Evolutionary conservation across 306 rosid species (phyloP), one percentile per base, ranked within the genome.

Genomic region (Luffa acutangula): DNA sequence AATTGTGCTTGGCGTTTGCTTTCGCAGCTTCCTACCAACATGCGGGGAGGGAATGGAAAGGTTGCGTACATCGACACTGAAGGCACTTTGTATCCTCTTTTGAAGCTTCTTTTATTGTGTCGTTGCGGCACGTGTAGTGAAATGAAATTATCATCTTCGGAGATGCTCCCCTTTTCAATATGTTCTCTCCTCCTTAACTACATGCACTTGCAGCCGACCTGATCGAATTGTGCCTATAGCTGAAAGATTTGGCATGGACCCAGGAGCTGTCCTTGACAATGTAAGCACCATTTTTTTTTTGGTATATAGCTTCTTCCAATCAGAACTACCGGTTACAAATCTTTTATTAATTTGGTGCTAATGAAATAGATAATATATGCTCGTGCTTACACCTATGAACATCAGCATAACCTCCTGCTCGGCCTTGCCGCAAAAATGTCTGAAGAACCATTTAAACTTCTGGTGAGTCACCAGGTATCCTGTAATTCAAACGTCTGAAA

Each of bases 21-120:
- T 58, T 53, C 53, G 83, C 90, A 94, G 98, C 95, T 94, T 81
- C 98, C 98, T 56, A 91, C 89, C 36, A 81, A 69, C 81, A 94
- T 94, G 98, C 82, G 82, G 53, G 98, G 98, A 85, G 98, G 98
- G 80, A 92, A 91, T 65, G 98, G 98, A 80, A 94, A 94, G 87
- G 97, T 94, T 85, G 98, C 98, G 66, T 92, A 92, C 91, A 91
- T 95, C 78, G 98, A 95, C 85, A 95, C 98, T 18, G 97, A 95
- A 87, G 98, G 97, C 80, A 95, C 98, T 63, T 95, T 95, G 98
- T 91, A 92, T 87, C 93, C 82, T 84, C 2, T 74, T 74, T 15
- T 51, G 4, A 49, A 72, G 20, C 53, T 78, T 77, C 51, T 80
- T 59, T 78, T 69, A 41, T 75, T 73, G 71, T 64, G 85, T 20